Evolutionary conservation across 257 asterid genomes (phyloP).

Genomic region (Nicotiana knightiana): DNA sequence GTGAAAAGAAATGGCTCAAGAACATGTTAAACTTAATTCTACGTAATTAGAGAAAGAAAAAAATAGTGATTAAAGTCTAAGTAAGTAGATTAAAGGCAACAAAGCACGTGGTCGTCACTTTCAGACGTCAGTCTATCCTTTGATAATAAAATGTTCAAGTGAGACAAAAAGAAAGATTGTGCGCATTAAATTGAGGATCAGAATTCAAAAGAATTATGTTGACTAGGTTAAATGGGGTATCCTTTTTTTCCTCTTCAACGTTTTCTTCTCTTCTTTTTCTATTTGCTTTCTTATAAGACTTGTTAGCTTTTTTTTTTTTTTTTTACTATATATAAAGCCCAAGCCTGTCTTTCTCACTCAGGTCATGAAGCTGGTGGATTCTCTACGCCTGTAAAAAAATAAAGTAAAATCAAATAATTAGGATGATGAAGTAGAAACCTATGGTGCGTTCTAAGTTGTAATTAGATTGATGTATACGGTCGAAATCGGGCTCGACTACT

Average conservation of each 20-base stretch:
- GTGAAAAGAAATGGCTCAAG: background rate
- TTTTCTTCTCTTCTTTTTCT: background rate
- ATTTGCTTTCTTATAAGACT: too few species aligned
- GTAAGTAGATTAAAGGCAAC: background rate
- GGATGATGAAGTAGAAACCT: too few species aligned
- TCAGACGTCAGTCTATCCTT: background rate
- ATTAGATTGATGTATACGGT: too few species aligned
- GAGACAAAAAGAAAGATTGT: slow-evolving; percentile 5
- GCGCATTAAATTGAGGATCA: background rate
- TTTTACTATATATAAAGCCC: too few species aligned
- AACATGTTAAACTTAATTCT: background rate
- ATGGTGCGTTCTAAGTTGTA: too few species aligned
- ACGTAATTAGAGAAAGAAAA: background rate
- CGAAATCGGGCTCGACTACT: too few species aligned
- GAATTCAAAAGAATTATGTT: background rate
- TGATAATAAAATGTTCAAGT: background rate
- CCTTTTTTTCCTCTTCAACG: background rate
- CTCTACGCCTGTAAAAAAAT: too few species aligned
- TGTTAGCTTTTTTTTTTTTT: too few species aligned
- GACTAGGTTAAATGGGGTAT: background rate
- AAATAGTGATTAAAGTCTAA: background rate
- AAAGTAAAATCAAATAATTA: too few species aligned
- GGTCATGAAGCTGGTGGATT: too few species aligned
- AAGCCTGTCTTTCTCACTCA: too few species aligned
- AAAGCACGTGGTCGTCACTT: background rate